Evolutionary conservation across 2,329 filamentous ascomycete species (phyloP), one percentile per base, ranked within the genome.

Genomic region (Colletotrichum spaethianum): DNA sequence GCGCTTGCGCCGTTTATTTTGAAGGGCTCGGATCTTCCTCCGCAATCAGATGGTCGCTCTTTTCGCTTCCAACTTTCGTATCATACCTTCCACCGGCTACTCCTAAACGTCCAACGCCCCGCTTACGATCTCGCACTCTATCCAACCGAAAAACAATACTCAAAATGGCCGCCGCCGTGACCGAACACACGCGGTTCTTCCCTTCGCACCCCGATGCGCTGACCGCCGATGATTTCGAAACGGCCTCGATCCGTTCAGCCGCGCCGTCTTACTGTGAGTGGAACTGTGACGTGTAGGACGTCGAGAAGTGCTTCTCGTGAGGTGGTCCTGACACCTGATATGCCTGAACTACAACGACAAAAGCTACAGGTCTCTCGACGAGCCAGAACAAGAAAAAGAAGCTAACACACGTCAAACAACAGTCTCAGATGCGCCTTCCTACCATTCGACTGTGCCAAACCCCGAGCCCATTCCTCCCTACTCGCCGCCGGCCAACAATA

Each of bases 261-360:
- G 91, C 91, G n/a, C 91, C 91, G 50, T 93, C 91, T 12, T 93
- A 93, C 79, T 84, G 89, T 91, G 76, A 85, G 88, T 83, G 20
- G 52, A 52, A 57, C 59, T 6, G 28, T 28, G 28, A 60, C 23
- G 6, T 52, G 60, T 63, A 56, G 69, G 44, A 59, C 40, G 31
- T 14, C 23, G 28, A 26, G 7, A 23, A 33, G 46, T 18, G 20
- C 31, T 42, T 48, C 23, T 57, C 44, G 26, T 26, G 56, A 33
- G 16, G 40, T 23, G 12, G 48, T 20, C 26, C 44, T 26, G 46
- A n/a, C 26, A 53, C 60, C 44, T 55, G 55, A 50, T 14, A 33
- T 56, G 65, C 38, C 44, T 16, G 42, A 33, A 33, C 44, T 40
- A 70, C 53, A 50, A 59, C 69, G 52, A 67, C 33, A 38, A 31